phyloP scores from a whole-genome alignment of 768 basidiomycete genomes.

The Mycena leptocephala region DNA sequence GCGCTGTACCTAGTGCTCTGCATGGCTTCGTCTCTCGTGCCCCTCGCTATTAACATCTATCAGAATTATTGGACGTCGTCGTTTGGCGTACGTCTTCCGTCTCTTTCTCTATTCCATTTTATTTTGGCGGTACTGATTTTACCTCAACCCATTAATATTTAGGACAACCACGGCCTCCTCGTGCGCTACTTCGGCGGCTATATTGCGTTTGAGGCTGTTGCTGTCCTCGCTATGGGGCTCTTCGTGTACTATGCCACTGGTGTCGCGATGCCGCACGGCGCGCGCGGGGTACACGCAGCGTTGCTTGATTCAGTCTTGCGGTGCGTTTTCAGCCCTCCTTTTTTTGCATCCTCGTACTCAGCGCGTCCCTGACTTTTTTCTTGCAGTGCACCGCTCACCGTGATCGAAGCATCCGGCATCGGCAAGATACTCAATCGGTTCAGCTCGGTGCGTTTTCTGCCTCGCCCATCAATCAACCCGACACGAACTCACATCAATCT shows the following conservation, averaged over 20 bases:
- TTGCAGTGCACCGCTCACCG: constrained; percentile 9
- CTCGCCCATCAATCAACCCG: too few species aligned
- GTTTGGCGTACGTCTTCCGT: not conserved
- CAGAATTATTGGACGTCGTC: constrained; percentile 15
- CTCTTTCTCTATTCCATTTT: not conserved
- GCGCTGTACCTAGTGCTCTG: constrained; percentile 10
- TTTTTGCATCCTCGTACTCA: not conserved
- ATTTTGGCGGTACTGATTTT: not conserved
- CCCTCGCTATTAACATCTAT: constrained; percentile 17
- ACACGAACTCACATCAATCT: not conserved
- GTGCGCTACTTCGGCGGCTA: constrained; percentile 16
- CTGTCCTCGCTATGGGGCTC: not conserved
- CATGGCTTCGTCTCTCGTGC: constrained; percentile 4
- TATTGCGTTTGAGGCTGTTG: constrained; percentile 14
- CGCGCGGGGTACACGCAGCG: constrained; percentile 3
- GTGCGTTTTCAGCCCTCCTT: not conserved
- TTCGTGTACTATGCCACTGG: constrained; percentile 21
- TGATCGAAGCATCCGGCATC: constrained; percentile 8
- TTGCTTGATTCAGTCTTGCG: constrained; percentile 14
- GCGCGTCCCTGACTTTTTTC: not conserved
- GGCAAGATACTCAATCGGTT: constrained; percentile 21
- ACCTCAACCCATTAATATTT: not conserved
- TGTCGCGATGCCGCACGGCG: constrained; percentile 15
- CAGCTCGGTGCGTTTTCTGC: constrained; percentile 1
- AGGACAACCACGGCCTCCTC: not conserved